Percentiles rank a stretch among this genome's conserved stretches.
Conservation (phyloP, 2,329 filamentous ascomycete species). For the Apiospora aurea region DNA sequence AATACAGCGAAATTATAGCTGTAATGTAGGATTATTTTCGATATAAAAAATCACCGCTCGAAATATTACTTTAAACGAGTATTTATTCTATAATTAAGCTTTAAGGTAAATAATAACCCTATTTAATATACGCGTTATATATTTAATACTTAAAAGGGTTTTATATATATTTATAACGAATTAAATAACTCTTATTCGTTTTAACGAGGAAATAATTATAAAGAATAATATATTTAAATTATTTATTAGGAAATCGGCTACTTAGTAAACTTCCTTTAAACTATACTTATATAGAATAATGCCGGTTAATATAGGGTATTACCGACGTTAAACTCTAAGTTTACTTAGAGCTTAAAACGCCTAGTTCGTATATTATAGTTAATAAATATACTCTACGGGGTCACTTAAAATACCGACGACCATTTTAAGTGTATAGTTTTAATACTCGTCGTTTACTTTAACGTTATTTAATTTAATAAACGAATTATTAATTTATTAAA, state of each 20-base stretch:
- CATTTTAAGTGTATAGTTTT: too few relatives aligned
- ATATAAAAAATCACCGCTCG: too few relatives aligned
- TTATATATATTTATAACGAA: background rate
- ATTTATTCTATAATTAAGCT: background rate
- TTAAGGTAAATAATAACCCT: background rate
- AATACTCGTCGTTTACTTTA: too few relatives aligned
- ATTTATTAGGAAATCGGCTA: background rate
- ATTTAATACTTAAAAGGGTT: background rate
- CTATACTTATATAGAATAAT: background rate
- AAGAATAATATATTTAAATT: background rate
- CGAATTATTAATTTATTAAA: too few relatives aligned
- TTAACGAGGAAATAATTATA: background rate
- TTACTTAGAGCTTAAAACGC: background rate
- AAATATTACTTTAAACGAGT: too few relatives aligned
- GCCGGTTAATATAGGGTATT: background rate
- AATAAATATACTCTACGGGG: too few relatives aligned
- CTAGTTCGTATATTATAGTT: too few relatives aligned
- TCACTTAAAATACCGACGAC: too few relatives aligned
- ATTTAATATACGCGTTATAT: background rate
- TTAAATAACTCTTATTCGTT: background rate
- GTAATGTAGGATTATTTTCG: too few relatives aligned
- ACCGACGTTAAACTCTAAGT: background rate
- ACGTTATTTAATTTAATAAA: too few relatives aligned
- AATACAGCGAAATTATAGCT: too few relatives aligned
- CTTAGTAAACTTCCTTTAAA: background rate